Evolutionary conservation across 129 eudicot genomes (phyloP), one percentile per base, ranked within the genome.

Genomic region (Helianthus tuberosus): DNA sequence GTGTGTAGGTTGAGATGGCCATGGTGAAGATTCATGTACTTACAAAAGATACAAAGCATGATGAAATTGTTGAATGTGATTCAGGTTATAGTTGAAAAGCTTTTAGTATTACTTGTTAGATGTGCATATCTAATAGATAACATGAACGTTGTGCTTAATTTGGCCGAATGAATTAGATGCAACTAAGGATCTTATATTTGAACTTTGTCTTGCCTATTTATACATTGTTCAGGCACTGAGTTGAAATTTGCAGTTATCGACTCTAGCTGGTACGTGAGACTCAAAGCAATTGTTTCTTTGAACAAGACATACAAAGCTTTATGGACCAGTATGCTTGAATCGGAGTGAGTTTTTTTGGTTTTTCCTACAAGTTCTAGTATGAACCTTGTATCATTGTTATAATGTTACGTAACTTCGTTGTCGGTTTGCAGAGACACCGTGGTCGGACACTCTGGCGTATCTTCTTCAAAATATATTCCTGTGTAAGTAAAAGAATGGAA

Each of bases 251-350:
- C 83, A 17, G 51, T 88, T 50, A 60, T 49, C 27, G 90, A 82
- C 29, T 53, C 87, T 15, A 51, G 72, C 78, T 90, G 96, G 97
- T 72, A 66, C 60, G 67, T 68, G 63, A 88, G 65, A 70, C 70
- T 69, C 52, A 89, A 86, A 66, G 84, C 78, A 64, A 83, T 94
- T 75, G 64, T 41, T 73, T 84, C 91, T 66, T 79, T 90, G 72
- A 81, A 87, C 79, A 75, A 62, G 48, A 81, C 51, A 74, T 94
- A 88, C 84, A 84, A 76, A 84, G 88, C 85, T 75, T 52, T 86
- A 65, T 94, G 93, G 98, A 83, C 20, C 58, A 65, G 75, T 59
- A 67, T 72, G 65, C 84, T 73, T 36, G 78, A 84, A 14, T 55
- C 78, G 57, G 74, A 72, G 98, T 93, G 74, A 87, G 98, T 88